phyloP scores from a whole-genome alignment of 2,329 filamentous ascomycete genomes.

The Ophiocordyceps camponoti-floridani region DNA sequence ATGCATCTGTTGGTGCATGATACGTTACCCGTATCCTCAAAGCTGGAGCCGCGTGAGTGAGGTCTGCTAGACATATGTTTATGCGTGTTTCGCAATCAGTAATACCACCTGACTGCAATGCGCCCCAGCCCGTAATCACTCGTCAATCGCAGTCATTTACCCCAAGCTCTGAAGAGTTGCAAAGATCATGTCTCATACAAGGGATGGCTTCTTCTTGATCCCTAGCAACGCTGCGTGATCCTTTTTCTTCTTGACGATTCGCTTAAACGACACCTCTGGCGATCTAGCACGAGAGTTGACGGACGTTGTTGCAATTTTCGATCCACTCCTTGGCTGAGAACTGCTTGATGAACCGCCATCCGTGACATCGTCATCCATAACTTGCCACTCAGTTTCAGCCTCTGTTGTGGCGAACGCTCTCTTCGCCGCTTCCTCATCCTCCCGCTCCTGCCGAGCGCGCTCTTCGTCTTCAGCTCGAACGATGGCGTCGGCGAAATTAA shows the following conservation, averaged over 20 bases:
- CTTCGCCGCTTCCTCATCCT: constrained; percentile 68
- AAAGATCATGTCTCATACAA: constrained; percentile 25
- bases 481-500: constrained; percentile 39
- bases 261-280: constrained; percentile 45
- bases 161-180: too few relatives aligned
- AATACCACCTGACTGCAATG: too few relatives aligned
- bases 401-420: constrained; percentile 48
- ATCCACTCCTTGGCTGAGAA: not conserved
- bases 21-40: too few relatives aligned
- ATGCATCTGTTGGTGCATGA: too few relatives aligned
- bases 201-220: constrained; percentile 65
- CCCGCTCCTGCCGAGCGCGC: constrained; percentile 48
- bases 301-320: not conserved
- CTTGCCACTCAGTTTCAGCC: constrained; percentile 19
- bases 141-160: too few relatives aligned
- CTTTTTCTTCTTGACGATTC: constrained; percentile 75
- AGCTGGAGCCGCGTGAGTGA: too few relatives aligned
- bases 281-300: constrained; percentile 24
- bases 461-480: constrained; percentile 39
- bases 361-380: constrained; percentile 26
- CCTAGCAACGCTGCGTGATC: constrained; percentile 56
- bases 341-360: not conserved
- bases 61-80: too few relatives aligned
- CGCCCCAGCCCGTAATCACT: too few relatives aligned
- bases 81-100: too few relatives aligned